phyloP scores from a whole-genome alignment of 2,329 filamentous ascomycete species.

The Aspergillus novoparasiticus region DNA sequence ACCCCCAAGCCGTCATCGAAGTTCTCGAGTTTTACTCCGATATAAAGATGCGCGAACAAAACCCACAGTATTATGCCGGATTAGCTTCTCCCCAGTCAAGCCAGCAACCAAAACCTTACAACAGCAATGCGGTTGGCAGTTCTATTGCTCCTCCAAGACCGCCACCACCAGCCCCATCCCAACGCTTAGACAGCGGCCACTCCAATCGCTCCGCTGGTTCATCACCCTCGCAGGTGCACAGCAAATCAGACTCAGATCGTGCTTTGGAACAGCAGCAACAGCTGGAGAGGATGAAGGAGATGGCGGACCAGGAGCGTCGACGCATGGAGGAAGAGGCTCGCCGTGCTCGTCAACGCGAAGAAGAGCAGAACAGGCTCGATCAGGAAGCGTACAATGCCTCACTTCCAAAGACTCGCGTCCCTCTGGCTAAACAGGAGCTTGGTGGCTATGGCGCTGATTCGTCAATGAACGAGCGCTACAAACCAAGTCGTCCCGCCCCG shows the following conservation, averaged over 20 bases:
- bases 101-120: slow-evolving; percentile 46
- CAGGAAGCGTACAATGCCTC: slow-evolving; percentile 88
- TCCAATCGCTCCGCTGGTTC: slow-evolving; percentile 37
- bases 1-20: slow-evolving; percentile 76
- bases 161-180: slow-evolving; percentile 55
- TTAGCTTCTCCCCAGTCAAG: slow-evolving; percentile 66
- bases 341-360: slow-evolving; percentile 43
- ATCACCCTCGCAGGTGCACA: slow-evolving; percentile 35
- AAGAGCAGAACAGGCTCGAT: slow-evolving; percentile 71
- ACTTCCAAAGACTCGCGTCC: slow-evolving; percentile 76
- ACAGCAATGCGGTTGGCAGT: slow-evolving; percentile 55
- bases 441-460: slow-evolving; percentile 66
- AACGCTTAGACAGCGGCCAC: slow-evolving; percentile 48
- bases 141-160: slow-evolving; percentile 71
- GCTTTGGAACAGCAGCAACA: slow-evolving; percentile 47
- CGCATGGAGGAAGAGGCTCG: slow-evolving; percentile 58
- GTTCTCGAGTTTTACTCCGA: slow-evolving; percentile 71
- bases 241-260: slow-evolving; percentile 62
- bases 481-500: slow-evolving; percentile 83
- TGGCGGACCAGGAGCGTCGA: slow-evolving; percentile 57
- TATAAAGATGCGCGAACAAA: slow-evolving; percentile 65
- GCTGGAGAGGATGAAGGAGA: slow-evolving; percentile 55
- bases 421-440: slow-evolving; percentile 86
- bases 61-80: slow-evolving; percentile 61
- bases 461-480: slow-evolving; percentile 65